A percentile compares a stretch with the other conserved stretches of the same genome.
These are phyloP conservation scores for Rhododendron williamsianum DNA, from an alignment of 148 eudicot species.

Conservation along the genomic window DNA sequence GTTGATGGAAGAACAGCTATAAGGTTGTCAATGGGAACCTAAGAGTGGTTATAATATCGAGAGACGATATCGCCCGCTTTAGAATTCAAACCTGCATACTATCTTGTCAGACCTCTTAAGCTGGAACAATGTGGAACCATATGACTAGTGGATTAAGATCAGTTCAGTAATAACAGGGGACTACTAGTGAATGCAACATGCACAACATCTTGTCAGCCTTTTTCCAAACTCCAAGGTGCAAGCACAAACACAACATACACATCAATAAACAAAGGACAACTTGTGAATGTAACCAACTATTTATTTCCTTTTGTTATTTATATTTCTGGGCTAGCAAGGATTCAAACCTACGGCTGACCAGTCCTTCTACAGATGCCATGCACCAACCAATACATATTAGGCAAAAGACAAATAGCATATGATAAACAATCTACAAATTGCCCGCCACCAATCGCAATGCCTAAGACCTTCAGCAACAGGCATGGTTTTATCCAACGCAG, in stretches of 20 bases:
- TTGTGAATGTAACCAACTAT: neutral
- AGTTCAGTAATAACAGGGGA: neutral
- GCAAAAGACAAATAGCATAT: neutral
- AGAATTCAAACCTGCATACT: conserved; percentile 2
- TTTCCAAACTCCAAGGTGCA: conserved; percentile 2
- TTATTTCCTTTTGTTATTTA: too few relatives aligned
- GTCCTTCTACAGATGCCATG: neutral
- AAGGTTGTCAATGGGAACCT: neutral
- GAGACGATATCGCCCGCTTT: neutral
- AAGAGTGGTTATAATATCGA: conserved; percentile 2
- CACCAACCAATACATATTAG: neutral
- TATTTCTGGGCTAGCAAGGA: neutral
- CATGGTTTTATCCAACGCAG: neutral
- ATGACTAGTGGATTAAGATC: neutral
- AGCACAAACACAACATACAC: neutral
- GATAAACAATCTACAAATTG: neutral
- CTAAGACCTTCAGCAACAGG: neutral
- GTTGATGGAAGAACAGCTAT: neutral
- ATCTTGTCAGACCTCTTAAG: neutral
- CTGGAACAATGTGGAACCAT: neutral
- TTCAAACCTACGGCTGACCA: neutral
- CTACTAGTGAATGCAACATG: neutral
- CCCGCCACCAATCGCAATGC: neutral
- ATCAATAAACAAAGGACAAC: neutral
- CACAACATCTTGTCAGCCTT: neutral